Evolutionary conservation across 2,329 filamentous ascomycete genomes (phyloP).

Genomic region (Aspergillus pseudotamarii): DNA sequence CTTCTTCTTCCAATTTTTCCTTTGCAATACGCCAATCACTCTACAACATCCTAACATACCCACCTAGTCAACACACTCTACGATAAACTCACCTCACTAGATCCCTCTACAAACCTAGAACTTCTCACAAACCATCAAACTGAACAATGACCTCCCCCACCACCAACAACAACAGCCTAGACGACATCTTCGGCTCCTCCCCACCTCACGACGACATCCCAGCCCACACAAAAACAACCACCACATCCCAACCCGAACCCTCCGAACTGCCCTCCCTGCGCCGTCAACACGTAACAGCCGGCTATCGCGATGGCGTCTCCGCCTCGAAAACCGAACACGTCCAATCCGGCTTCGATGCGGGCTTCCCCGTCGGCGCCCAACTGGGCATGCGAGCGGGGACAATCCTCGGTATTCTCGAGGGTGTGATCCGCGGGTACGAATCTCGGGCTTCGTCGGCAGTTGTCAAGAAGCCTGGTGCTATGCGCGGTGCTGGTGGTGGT

Average conservation of each 20-base stretch:
- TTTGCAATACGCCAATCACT: neutral
- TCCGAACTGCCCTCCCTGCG: slow-evolving; percentile 77
- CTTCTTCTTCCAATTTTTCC: neutral
- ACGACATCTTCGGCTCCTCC: slow-evolving; percentile 48
- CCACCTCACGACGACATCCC: slow-evolving; percentile 24
- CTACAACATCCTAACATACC: neutral
- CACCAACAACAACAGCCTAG: slow-evolving; percentile 31
- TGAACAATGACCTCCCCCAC: neutral
- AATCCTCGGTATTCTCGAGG: slow-evolving; percentile 76
- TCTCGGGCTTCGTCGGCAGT: slow-evolving; percentile 26
- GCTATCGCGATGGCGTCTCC: slow-evolving; percentile 86
- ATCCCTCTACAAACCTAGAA: neutral
- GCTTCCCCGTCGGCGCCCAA: slow-evolving; percentile 80
- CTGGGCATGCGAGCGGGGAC: slow-evolving; percentile 75
- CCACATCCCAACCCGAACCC: slow-evolving; percentile 36
- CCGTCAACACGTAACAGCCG: slow-evolving; percentile 76
- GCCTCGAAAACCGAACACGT: slow-evolving; percentile 74
- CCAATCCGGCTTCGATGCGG: slow-evolving; percentile 89
- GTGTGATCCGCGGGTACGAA: slow-evolving; percentile 53
- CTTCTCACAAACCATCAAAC: neutral
- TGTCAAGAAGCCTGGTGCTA: slow-evolving; percentile 27
- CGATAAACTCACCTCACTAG: neutral
- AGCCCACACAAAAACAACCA: neutral
- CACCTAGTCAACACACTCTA: neutral
- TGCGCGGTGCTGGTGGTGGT: slow-evolving; percentile 19